Base-by-base conservation (phyloP, 306 rosid genomes). In the Cotoneaster glaucophyllus region DNA sequence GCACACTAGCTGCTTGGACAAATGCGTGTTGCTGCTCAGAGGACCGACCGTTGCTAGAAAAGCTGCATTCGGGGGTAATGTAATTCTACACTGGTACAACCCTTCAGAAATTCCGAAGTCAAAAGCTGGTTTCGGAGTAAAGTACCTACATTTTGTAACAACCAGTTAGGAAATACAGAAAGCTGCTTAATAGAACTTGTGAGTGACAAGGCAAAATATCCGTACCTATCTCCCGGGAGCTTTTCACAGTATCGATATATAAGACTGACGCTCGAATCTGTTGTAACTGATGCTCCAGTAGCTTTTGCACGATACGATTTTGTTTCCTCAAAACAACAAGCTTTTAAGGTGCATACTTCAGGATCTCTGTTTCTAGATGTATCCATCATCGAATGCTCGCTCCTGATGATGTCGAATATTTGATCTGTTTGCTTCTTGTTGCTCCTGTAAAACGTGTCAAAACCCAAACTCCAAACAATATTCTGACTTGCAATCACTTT, bases 1-100 rank as follows among this genome's bases (percentile, higher is more conserved):
- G 86, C 96, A 90, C 61, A 80, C 98, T 56, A 91, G 96, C 83
- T 77, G 87, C 87, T 80, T 94, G 31, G 98, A 89, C 69, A 83
- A 69, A 77, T 88, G 87, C 45, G 74, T 57, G 78, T 78, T 87
- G 80, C 81, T 85, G 77, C 90, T 80, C 11, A 29, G 28, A 54
- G 97, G 95, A 84, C 96, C 95, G 62, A 81, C 86, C 45, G 90
- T 69, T 62, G 84, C 75, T 84, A 88, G 90, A 73, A 94, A 82
- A 77, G 93, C 86, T 11, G 93, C 93, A 81, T 86, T 91, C 54
- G 91, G 87, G 70, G 98, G 97, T 45, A 92, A 83, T 61, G 61
- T 82, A 53, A 94, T 70, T 71, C 44, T 85, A 71, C 97, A 92
- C 85, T 79, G 63, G 53, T 70, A 84, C 71, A 82, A 78, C 69